These are phyloP conservation scores for Astraeus odoratus DNA, from an alignment of 768 basidiomycete species.

Conservation along the genomic window DNA sequence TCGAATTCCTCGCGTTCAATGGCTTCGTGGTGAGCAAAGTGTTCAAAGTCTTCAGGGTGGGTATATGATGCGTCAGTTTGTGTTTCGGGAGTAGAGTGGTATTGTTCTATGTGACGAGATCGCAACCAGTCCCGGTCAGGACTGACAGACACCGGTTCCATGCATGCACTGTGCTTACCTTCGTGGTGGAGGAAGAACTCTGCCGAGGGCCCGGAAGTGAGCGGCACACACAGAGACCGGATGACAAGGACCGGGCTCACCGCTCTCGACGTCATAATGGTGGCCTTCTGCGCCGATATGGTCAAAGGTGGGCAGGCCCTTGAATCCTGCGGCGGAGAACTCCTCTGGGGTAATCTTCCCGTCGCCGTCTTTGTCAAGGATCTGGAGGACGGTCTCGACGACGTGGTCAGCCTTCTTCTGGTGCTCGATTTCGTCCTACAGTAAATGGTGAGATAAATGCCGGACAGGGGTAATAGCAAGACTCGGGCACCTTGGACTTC, in stretches of 20 bases:
- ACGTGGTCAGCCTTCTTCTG: constrained; percentile 77
- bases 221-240: neutral
- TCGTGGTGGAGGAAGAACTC: constrained; percentile 98
- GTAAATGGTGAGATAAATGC: neutral
- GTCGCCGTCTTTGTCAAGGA: constrained; percentile 71
- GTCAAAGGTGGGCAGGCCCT: constrained; percentile 78
- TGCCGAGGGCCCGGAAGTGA: constrained; percentile 18
- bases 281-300: constrained; percentile 85
- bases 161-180: constrained; percentile 58
- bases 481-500: constrained; percentile 52
- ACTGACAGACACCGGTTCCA: neutral
- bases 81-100: constrained; percentile 93
- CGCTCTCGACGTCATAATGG: constrained; percentile 88
- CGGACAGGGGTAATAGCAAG: neutral
- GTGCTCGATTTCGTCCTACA: constrained; percentile 68
- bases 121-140: neutral
- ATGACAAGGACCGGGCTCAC: constrained; percentile 35
- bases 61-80: constrained; percentile 93
- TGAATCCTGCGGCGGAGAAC: constrained; percentile 63
- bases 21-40: constrained; percentile 81
- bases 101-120: constrained; percentile 61
- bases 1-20: constrained; percentile 84
- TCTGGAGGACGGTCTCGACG: constrained; percentile 59
- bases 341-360: constrained; percentile 64
- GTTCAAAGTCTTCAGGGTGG: constrained; percentile 90